Base-by-base conservation (phyloP, 2,329 filamentous ascomycete genomes). In the Fusarium denticulatum region DNA sequence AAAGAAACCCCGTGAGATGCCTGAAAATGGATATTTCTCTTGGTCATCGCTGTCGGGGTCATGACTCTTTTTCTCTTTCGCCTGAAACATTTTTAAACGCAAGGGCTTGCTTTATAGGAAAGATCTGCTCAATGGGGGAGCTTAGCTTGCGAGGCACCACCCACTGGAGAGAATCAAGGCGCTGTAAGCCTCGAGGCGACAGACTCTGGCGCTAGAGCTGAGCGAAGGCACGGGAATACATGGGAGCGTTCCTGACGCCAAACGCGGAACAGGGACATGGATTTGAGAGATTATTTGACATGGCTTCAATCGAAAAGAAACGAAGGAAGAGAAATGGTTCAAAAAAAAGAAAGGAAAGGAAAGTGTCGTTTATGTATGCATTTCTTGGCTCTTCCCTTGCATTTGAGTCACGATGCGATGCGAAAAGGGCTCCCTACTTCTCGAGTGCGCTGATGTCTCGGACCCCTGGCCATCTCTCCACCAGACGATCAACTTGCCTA, bases 361-460 rank as follows among this genome's bases (percentile, higher is more conserved):
- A 60, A 60, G 18, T 34, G 24, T 39, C 56, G 45, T 55, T 36
- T 62, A 46, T 42, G 28, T 49, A 36, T 49, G 26, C 24, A 22
- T 28, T 30, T 42, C 6, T 30, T n/a, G 49, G 24, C 34, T 15
- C 24, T 34, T 37, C 43, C 65, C 66, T 64, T 65, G 65, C 59
- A 26, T 63, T 24, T 20, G 22, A 53, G 30, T 50, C 22, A 20
- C 28, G 20, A 37, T 39, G 16, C 32, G 26, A 36, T 37, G 18
- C 20, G 24, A 22, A 11, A 20, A 28, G 26, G 20, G 14, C 66
- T 67, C 67, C 71, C 71, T 73, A 20, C 71, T 34, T 60, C 20
- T 32, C 5, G 30, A 46, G 71, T 68, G 67, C 59, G 63, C 71
- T 47, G 30, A 69, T 73, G 71, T 73, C 56, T 72, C 67, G 61